Evolutionary conservation across 345 rosid genomes (phyloP), one percentile per base, ranked within the genome.

Genomic region (Reutealis trisperma): DNA sequence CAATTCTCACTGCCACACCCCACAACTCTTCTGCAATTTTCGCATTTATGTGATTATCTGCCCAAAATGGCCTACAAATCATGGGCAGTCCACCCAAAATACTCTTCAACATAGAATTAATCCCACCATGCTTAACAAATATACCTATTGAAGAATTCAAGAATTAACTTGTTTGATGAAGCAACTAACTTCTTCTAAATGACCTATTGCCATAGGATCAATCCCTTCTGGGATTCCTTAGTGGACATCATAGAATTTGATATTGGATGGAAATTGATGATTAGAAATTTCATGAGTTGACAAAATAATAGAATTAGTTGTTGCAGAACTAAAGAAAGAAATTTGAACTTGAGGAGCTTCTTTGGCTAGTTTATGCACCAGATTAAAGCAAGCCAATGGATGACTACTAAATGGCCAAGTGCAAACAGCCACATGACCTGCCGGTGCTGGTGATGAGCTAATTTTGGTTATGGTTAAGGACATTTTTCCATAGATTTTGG

Each of bases 11-110:
- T 3, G 91, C 97, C 62, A 85, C 79, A 52, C 83, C 82, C 94
- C 90, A 85, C n/a, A 85, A 83, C 37, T 75, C 89, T 82, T 88
- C 91, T 4, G 85, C 84, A 18, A 84, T 70, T 71, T 89, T 82
- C n/a, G 78, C 87, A 30, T 81, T 85, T 11, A 89, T 55, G 78
- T 81, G 59, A 54, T 87, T 88, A 63, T 89, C 95, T 0, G 81
- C 92, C 5, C 86, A 87, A 63, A 88, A n/a, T 0, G 95, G 90
- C 55, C 89, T 79, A 76, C 91, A 83, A 10, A 90, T 88, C 93
- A 92, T 85, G 0, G 92, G 91, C 21, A 92, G 90, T 21, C 81
- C 89, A 13, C 85, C 82, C 0, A 84, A 79, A 0, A 89, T 70
- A 34, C 94, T 89, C 81, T 89, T 91, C 7, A 81, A 34, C 80